Evolutionary conservation across 352 stramenopile species (phyloP).

Genomic region (Globisporangium mamillatum): DNA sequence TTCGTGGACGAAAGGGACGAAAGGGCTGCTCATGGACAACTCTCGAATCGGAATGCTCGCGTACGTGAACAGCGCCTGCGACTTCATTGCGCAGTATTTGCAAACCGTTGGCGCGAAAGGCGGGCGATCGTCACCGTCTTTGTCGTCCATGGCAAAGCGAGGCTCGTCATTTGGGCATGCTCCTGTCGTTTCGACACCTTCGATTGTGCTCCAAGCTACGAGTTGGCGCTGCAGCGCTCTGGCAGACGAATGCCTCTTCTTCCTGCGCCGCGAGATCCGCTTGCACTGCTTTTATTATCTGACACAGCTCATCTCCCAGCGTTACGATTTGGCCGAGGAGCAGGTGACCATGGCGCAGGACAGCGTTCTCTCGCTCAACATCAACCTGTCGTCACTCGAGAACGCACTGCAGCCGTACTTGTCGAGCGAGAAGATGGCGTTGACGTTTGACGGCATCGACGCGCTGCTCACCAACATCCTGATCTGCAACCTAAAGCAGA

Average conservation of each 20-base stretch:
- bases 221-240: constrained; percentile 72
- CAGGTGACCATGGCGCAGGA: constrained; percentile 67
- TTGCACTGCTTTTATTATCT: constrained; percentile 78
- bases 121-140: not conserved
- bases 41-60: constrained; percentile 72
- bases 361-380: constrained; percentile 66
- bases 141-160: constrained; percentile 8
- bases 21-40: constrained; percentile 69
- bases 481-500: constrained; percentile 64
- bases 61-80: constrained; percentile 75
- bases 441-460: constrained; percentile 75
- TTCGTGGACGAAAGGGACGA: constrained; percentile 42
- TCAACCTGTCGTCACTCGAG: constrained; percentile 74
- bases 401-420: constrained; percentile 73
- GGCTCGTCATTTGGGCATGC: constrained; percentile 15
- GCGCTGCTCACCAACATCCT: constrained; percentile 56
- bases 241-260: constrained; percentile 76
- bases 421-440: constrained; percentile 67
- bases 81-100: constrained; percentile 65
- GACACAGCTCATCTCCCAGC: constrained; percentile 67
- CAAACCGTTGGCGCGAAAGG: constrained; percentile 17
- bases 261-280: constrained; percentile 69
- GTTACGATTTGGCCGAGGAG: constrained; percentile 57
- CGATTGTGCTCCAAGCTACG: constrained; percentile 46
- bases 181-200: not conserved